Base-by-base conservation (phyloP, 305 asterid genomes). In the Euphrasia arctica region DNA sequence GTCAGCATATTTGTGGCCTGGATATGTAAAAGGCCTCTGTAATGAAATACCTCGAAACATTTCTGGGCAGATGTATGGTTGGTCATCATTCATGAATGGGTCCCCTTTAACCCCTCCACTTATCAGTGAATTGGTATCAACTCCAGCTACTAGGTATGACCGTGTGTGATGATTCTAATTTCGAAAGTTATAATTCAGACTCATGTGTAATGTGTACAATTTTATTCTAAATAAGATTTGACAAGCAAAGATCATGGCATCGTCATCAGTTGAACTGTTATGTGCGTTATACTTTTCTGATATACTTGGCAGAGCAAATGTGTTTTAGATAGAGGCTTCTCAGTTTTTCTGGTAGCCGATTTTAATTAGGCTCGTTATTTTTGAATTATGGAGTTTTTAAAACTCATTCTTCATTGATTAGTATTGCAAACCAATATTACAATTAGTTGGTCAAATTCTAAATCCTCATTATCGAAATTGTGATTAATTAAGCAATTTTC, bases 1-100 rank as follows among this genome's bases (percentile, higher is more conserved):
- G 41, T 85, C 95, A 41, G 91, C 98, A 55, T 92, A 92, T 80
- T 58, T 77, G 75, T 92, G 98, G 97, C 95, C 96, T 51, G 96
- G 98, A 69, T 92, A 92, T 77, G 96, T 92, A 64, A 92, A 84
- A 75, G 91, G 95, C 59, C 92, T 73, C 54, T 70, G 85, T 72
- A 84, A 77, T 71, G 95, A 89, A 78, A 75, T 89, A 65, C 95
- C 97, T 65, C 85, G 88, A 61, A 88, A 76, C 72, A 65, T 85
- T 71, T 78, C 94, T 4, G 84, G 85, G 54, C 96, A 84, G 77
- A 72, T 78, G 65, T 78, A 86, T 70, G 88, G 97, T 22, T 92
- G 98, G 98, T 81, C 98, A 68, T 87, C 96, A 63, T 75, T 89
- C 59, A 73, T 87, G 80, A 87, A 83, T 73, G 95, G 98, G 45